Conservation (phyloP, 768 basidiomycete species). For the Lepiota brunneoincarnata region DNA sequence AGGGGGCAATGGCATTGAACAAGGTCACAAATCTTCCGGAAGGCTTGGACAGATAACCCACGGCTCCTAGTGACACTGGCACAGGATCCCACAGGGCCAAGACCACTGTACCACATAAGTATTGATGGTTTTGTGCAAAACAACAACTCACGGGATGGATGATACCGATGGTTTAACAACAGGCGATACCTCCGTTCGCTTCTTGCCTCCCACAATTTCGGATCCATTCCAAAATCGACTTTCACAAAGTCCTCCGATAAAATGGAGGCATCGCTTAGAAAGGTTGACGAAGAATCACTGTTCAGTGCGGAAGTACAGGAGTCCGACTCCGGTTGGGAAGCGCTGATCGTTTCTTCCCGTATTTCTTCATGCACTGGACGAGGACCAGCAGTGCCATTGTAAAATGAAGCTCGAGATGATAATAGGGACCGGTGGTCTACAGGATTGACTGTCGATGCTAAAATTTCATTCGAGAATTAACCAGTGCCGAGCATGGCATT, state of each 20-base stretch:
- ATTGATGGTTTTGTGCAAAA: neutral
- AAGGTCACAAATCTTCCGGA: conserved; percentile 70
- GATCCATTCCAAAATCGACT: conserved; percentile 28
- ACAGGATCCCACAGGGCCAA: conserved; percentile 74
- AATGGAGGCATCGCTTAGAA: conserved; percentile 19
- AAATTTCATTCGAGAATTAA: neutral
- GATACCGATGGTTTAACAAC: conserved; percentile 64
- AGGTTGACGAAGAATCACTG: conserved; percentile 22
- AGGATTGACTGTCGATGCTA: neutral
- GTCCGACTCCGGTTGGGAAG: neutral
- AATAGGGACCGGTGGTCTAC: neutral
- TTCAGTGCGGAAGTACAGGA: conserved; percentile 29
- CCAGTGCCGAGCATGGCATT: neutral
- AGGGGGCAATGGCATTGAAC: conserved; percentile 64
- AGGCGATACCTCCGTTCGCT: conserved; percentile 71
- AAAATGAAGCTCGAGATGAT: neutral
- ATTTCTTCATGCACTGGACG: neutral
- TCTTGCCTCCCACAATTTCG: conserved; percentile 38
- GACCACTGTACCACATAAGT: conserved; percentile 38
- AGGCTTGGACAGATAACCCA: conserved; percentile 73
- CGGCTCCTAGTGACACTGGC: conserved; percentile 63
- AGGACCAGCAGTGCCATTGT: neutral
- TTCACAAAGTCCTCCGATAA: conserved; percentile 9
- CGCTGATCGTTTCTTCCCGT: neutral
- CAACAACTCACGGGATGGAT: conserved; percentile 56